These are phyloP conservation scores for Sporodiniella umbellata DNA, from an alignment of 371 early-diverging fungal species.

Conservation along the genomic window DNA sequence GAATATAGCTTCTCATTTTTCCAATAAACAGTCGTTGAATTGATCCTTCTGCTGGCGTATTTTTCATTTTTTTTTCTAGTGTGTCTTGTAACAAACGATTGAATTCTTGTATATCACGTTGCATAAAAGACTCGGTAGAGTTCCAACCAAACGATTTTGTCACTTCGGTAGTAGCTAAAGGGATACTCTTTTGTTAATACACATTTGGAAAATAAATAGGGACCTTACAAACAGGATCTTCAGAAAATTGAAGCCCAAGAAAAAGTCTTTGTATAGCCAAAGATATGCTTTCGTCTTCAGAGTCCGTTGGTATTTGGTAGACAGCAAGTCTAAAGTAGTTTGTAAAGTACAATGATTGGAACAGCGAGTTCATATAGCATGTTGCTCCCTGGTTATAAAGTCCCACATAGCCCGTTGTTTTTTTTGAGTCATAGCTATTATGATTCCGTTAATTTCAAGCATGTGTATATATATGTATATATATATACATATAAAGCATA, in stretches of 20 bases:
- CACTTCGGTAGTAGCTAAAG: conserved; percentile 71
- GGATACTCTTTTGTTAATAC: neutral
- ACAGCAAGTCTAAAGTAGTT: conserved; percentile 88
- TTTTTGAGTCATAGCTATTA: conserved; percentile 78
- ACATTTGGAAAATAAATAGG: conserved; percentile 47
- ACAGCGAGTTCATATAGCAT: conserved; percentile 98
- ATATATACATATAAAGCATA: conserved; percentile 27
- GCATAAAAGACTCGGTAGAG: conserved; percentile 86
- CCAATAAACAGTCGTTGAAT: conserved; percentile 85
- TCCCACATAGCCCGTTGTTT: conserved; percentile 92
- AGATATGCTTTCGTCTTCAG: conserved; percentile 80
- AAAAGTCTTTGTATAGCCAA: conserved; percentile 94
- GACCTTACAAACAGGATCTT: conserved; percentile 67
- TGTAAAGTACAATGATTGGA: conserved; percentile 97
- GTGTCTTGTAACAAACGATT: conserved; percentile 92
- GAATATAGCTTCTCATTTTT: conserved; percentile 89
- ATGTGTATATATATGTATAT: no score
- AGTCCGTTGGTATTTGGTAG: conserved; percentile 87
- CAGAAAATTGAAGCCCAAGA: conserved; percentile 78
- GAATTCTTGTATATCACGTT: conserved; percentile 96
- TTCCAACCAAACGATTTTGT: conserved; percentile 78
- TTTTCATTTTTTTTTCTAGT: conserved; percentile 82
- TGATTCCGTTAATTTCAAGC: neutral
- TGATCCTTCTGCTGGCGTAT: conserved; percentile 81
- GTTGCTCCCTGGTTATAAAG: conserved; percentile 98